Evolutionary conservation across 1,284 basidiomycete genomes (phyloP).

Genomic region (Melanopsichium pennsylvanicum): DNA sequence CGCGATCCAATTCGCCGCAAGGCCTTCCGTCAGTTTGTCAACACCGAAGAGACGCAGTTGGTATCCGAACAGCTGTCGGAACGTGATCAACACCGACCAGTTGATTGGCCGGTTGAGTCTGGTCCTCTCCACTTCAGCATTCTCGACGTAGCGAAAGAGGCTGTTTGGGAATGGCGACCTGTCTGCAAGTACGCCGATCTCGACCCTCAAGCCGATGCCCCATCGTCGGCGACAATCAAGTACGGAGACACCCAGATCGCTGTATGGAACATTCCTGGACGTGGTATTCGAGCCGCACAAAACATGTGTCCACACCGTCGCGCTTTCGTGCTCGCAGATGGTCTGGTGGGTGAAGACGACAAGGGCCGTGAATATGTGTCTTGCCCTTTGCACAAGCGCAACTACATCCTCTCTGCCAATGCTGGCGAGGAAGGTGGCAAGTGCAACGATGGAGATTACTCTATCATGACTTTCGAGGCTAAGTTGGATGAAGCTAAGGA

Average conservation of each 20-base stretch:
- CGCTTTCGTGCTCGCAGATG: conserved; percentile 78
- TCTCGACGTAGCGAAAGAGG: conserved; percentile 69
- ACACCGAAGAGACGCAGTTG: conserved; percentile 71
- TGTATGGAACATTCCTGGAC: conserved; percentile 72
- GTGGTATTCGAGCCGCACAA: conserved; percentile 75
- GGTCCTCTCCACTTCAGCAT: conserved; percentile 69
- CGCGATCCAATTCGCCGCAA: conserved; percentile 71
- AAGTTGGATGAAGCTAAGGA: conserved; percentile 69
- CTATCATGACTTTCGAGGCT: conserved; percentile 75
- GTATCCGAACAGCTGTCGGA: conserved; percentile 73
- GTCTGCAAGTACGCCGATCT: conserved; percentile 72
- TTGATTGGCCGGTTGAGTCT: conserved; percentile 75
- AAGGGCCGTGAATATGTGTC: conserved; percentile 52
- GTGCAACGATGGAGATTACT: conserved; percentile 73
- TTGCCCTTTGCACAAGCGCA: conserved; percentile 78
- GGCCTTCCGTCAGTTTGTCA: conserved; percentile 76
- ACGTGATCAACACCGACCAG: conserved; percentile 75
- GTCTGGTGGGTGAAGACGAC: conserved; percentile 67
- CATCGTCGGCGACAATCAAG: conserved; percentile 72
- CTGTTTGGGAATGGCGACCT: conserved; percentile 73
- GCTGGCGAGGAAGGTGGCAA: conserved; percentile 70
- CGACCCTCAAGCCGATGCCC: conserved; percentile 69
- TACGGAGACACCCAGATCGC: conserved; percentile 79
- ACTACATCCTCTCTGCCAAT: conserved; percentile 70
- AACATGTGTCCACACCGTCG: conserved; percentile 75